These are phyloP conservation scores for Eucalyptus tenuipes DNA, from an alignment of 345 rosid genomes.

Conservation along the genomic window DNA sequence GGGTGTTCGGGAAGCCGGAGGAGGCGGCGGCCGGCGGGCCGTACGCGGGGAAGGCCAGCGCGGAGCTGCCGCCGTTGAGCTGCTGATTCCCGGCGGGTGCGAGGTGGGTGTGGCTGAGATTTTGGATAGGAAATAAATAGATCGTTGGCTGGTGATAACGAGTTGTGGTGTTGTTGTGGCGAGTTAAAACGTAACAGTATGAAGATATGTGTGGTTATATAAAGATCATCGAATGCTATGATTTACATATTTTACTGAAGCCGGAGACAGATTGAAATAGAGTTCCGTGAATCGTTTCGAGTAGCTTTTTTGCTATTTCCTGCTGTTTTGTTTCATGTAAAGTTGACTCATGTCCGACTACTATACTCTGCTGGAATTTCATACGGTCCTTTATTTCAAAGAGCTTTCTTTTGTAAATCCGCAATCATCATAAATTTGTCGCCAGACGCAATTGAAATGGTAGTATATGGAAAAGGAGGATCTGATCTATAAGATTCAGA, in stretches of 20 bases:
- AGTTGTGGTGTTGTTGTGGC: not conserved
- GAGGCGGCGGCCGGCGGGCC: not conserved
- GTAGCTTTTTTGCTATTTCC: not conserved
- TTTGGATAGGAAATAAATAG: not conserved
- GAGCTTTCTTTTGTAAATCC: not conserved
- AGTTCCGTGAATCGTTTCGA: not conserved
- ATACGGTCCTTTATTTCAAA: not conserved
- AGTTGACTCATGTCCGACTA: not conserved
- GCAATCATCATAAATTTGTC: not conserved
- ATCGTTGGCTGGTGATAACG: not conserved
- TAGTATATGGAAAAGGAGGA: not conserved
- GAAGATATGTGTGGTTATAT: not conserved
- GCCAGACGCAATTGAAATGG: not conserved
- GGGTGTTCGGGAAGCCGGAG: conserved; percentile 11
- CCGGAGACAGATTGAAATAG: not conserved
- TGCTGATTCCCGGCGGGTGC: not conserved
- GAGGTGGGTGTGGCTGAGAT: not conserved
- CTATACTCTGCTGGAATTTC: not conserved
- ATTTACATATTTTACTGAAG: not conserved
- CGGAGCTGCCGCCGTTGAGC: conserved; percentile 9
- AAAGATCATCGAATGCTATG: not conserved
- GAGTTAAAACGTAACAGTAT: not conserved
- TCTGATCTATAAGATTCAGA: not conserved
- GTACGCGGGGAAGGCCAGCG: not conserved
- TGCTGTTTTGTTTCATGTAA: not conserved